Conservation (phyloP, 2,329 filamentous ascomycete genomes). For the Aspergillus fumigatus region DNA sequence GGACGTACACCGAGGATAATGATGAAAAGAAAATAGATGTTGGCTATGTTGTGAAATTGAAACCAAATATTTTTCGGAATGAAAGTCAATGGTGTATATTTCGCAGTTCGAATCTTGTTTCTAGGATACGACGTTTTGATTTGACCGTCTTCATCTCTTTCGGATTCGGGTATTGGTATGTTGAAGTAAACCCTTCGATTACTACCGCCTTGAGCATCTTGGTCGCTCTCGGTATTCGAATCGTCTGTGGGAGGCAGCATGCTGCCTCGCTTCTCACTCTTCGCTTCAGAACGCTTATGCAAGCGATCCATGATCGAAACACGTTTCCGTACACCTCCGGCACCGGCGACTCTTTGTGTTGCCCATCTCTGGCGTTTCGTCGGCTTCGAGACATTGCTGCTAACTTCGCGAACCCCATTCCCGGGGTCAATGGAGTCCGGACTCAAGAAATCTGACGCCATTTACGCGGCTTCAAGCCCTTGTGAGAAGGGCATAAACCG, state of each 20-base stretch:
- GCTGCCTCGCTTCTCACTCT: constrained; percentile 62
- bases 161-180: constrained; percentile 66
- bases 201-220: constrained; percentile 43
- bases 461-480: constrained; percentile 28
- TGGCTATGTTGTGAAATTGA: constrained; percentile 97
- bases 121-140: constrained; percentile 67
- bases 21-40: constrained; percentile 95
- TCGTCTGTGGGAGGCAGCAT: constrained; percentile 32
- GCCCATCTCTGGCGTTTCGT: constrained; percentile 90
- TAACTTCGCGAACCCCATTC: constrained; percentile 24
- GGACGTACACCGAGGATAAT: constrained; percentile 85
- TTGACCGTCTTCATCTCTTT: constrained; percentile 75
- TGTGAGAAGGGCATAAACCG: constrained; percentile 23
- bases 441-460: constrained; percentile 38
- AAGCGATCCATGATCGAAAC: constrained; percentile 74
- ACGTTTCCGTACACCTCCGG: constrained; percentile 73
- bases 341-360: constrained; percentile 77
- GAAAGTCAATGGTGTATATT: constrained; percentile 94
- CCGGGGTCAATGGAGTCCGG: constrained; percentile 25
- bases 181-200: constrained; percentile 66
- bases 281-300: constrained; percentile 57
- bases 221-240: constrained; percentile 19
- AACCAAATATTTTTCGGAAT: constrained; percentile 95
- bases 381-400: constrained; percentile 53
- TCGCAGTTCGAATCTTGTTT: constrained; percentile 97